Percentiles rank a stretch among this genome's conserved stretches.
Evolutionary conservation across 2,329 filamentous ascomycete species (phyloP).

Genomic region (Colletotrichum cordylinicola): DNA sequence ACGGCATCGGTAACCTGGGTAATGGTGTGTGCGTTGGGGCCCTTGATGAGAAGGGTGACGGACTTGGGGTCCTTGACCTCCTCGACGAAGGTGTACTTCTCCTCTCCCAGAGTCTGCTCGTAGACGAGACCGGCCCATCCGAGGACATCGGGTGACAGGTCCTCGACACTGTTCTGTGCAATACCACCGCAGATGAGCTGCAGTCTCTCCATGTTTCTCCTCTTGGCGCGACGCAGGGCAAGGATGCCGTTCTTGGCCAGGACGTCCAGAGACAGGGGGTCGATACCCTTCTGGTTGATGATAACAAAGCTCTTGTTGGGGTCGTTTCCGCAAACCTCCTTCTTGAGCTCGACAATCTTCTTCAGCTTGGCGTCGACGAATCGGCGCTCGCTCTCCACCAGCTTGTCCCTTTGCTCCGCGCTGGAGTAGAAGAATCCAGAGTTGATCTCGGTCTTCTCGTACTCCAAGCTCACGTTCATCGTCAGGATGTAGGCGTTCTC

Average conservation of each 20-base stretch:
- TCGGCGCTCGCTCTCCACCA: conserved; percentile 94
- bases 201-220: conserved; percentile 98
- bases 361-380: conserved; percentile 96
- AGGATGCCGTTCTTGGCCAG: conserved; percentile 98
- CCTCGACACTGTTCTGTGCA: conserved; percentile 96
- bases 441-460: conserved; percentile 99
- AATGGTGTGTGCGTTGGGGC: conserved; percentile 95
- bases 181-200: conserved; percentile 92
- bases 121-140: conserved; percentile 98
- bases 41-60: conserved; percentile 96
- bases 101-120: conserved; percentile 95
- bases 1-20: conserved; percentile 96
- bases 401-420: conserved; percentile 95
- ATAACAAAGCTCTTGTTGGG: conserved; percentile 95
- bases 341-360: conserved; percentile 98
- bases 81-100: conserved; percentile 99
- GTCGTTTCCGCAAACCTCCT: conserved; percentile 93
- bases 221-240: conserved; percentile 91
- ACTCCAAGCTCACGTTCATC: conserved; percentile 95
- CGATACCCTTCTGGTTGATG: conserved; percentile 99
- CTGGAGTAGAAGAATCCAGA: conserved; percentile 98
- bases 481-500: conserved; percentile 96
- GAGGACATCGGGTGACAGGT: conserved; percentile 84
- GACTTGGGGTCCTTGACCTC: conserved; percentile 99
- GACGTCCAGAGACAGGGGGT: conserved; percentile 93